A percentile compares a stretch with the other conserved stretches of the same genome.
phyloP scores from a whole-genome alignment of 2,329 filamentous ascomycete genomes.

The Stagonosporopsis chrysanthemi region DNA sequence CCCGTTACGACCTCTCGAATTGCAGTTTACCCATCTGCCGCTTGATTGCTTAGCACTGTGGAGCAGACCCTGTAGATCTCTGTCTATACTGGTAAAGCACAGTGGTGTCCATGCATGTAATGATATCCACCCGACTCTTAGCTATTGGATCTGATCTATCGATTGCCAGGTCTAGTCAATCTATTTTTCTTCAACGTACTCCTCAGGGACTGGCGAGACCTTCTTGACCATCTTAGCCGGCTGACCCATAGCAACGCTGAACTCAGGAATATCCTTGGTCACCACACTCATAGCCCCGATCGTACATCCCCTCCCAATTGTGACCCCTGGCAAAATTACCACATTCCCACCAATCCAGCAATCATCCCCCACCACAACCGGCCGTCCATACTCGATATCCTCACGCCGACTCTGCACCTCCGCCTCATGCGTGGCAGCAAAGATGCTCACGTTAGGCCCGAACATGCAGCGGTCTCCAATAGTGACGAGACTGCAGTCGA shows the following conservation, averaged over 20 bases:
- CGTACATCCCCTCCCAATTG: constrained; percentile 74
- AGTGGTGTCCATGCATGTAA: neutral
- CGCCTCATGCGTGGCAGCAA: constrained; percentile 61
- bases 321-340: constrained; percentile 75
- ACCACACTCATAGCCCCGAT: constrained; percentile 85
- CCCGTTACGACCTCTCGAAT: neutral
- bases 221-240: constrained; percentile 65
- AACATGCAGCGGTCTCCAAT: constrained; percentile 62
- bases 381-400: constrained; percentile 59
- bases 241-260: constrained; percentile 69
- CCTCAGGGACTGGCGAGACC: constrained; percentile 27
- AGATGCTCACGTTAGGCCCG: constrained; percentile 61
- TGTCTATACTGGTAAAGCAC: neutral
- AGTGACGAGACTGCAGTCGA: constrained; percentile 61
- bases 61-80: constrained; percentile 1
- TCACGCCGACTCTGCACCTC: constrained; percentile 58
- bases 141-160: neutral
- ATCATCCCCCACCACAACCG: constrained; percentile 56
- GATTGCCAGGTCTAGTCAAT: neutral
- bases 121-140: neutral
- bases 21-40: neutral
- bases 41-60: neutral
- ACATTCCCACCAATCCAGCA: constrained; percentile 59
- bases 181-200: constrained; percentile 6
- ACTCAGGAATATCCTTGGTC: constrained; percentile 75